Percentiles rank a stretch among this genome's conserved stretches.
Evolutionary conservation across 176 grass and related monocot genomes (phyloP).

Genomic region (Aegilops umbellulata): DNA sequence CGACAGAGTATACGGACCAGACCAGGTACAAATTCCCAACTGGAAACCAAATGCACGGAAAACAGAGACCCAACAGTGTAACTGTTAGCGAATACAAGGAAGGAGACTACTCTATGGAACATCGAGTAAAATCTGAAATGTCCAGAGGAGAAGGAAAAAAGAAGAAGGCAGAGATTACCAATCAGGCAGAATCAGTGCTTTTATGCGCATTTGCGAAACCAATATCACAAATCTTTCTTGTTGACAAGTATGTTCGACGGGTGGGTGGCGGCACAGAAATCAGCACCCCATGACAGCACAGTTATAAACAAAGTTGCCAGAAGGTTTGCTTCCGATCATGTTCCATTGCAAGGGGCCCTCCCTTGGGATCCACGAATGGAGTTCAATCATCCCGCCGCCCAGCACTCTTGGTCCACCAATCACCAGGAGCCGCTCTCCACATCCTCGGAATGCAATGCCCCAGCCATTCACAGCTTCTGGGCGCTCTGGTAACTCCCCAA

Average conservation of each 20-base stretch:
- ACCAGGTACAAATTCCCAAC: conserved; percentile 32
- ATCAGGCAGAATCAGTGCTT: conserved; percentile 65
- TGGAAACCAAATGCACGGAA: conserved; percentile 46
- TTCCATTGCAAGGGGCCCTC: conserved; percentile 72
- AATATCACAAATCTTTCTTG: conserved; percentile 59
- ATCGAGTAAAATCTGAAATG: conserved; percentile 62
- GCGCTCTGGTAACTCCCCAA: conserved; percentile 82
- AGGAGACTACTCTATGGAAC: conserved; percentile 51
- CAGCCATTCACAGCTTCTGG: conserved; percentile 96
- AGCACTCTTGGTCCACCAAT: conserved; percentile 83
- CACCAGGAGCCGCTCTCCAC: conserved; percentile 83
- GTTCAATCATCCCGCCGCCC: conserved; percentile 93
- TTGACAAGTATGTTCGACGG: conserved; percentile 35
- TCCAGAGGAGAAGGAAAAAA: conserved; percentile 20
- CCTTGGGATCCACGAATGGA: conserved; percentile 86
- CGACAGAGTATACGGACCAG: conserved; percentile 33
- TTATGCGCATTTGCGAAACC: conserved; percentile 54
- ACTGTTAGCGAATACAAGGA: conserved; percentile 42
- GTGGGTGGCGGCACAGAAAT: conserved; percentile 30
- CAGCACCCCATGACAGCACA: conserved; percentile 98
- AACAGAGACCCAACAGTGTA: conserved; percentile 37
- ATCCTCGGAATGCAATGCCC: conserved; percentile 95
- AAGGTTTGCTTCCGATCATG: conserved; percentile 88
- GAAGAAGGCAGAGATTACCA: conserved; percentile 59
- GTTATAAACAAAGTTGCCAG: conserved; percentile 92